Evolutionary conservation across 257 asterid genomes (phyloP), one percentile per base, ranked within the genome.

Genomic region (Forsythia suspensa): DNA sequence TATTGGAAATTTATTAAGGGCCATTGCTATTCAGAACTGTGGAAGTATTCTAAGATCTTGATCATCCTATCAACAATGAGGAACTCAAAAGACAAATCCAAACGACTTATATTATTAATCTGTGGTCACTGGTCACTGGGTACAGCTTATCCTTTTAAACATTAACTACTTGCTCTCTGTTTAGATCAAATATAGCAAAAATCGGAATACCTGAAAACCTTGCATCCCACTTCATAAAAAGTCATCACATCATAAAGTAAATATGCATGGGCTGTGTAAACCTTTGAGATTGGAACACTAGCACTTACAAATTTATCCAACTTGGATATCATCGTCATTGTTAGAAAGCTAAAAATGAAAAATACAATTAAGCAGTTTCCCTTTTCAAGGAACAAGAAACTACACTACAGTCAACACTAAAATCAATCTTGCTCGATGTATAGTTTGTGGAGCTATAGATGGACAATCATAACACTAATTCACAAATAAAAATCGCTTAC

Each of bases 381-480:
- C 44, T 52, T 71, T 68, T 84, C 76, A 75, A 61, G 63, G 72
- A 77, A 20, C 81, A 78, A 72, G 78, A 76, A 81, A 77, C 81
- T 41, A 76, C 82, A 40, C 77, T 65, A 70, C 75, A 81, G 70
- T 83, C 79, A 74, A 78, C 78, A 73, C 70, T 73, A 73, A 82
- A 73, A 68, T 67, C 41, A 77, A 75, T 80, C 78, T 76, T 55
- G 75, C 71, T 77, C 77, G 57, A 41, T 39, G 75, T 70, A 77
- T 85, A 85, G 57, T 69, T 79, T 70, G 81, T n/a, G 44, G 9
- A 43, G 21, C 29, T 82, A 80, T 52, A 43, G 74, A 68, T 79
- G 70, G 77, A 82, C 82, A 83, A 74, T 70, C 67, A 85, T 77
- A 77, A 80, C 71, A 79, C 82, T 52, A 79, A 79, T 78, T 72